Conservation (phyloP, 371 early-diverging fungal species). For the Saksenaea oblongispora region DNA sequence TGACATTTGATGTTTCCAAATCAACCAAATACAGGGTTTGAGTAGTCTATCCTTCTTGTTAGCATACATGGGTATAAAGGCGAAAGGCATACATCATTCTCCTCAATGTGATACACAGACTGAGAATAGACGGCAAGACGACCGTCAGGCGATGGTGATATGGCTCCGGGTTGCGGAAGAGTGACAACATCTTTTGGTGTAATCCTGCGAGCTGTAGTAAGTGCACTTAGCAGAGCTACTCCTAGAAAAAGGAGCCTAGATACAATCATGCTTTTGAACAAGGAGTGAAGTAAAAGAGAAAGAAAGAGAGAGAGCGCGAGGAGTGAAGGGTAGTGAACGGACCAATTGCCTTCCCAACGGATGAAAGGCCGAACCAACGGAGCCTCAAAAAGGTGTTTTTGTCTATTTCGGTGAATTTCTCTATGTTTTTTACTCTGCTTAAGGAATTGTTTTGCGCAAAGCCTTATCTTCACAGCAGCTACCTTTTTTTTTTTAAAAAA, state of each 20-base stretch:
- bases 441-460: too few species aligned
- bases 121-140: conserved; percentile 50
- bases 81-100: conserved; percentile 38
- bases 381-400: too few species aligned
- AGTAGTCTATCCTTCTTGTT: conserved; percentile 28
- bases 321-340: too few species aligned
- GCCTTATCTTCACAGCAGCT: too few species aligned
- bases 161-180: conserved; percentile 51
- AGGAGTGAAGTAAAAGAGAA: neutral
- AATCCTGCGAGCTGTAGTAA: conserved; percentile 21
- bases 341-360: too few species aligned
- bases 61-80: neutral
- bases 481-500: too few species aligned
- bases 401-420: too few species aligned
- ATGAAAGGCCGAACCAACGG: too few species aligned
- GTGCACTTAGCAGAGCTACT: neutral
- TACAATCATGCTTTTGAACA: neutral
- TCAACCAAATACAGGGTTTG: conserved; percentile 49
- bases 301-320: neutral
- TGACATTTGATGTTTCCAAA: conserved; percentile 21
- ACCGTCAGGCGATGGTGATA: conserved; percentile 51
- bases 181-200: conserved; percentile 56
- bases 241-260: neutral
- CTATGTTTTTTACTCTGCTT: too few species aligned
- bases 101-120: conserved; percentile 43